phyloP scores from a whole-genome alignment of 345 rosid genomes.

The Eucalyptus cladocalyx region DNA sequence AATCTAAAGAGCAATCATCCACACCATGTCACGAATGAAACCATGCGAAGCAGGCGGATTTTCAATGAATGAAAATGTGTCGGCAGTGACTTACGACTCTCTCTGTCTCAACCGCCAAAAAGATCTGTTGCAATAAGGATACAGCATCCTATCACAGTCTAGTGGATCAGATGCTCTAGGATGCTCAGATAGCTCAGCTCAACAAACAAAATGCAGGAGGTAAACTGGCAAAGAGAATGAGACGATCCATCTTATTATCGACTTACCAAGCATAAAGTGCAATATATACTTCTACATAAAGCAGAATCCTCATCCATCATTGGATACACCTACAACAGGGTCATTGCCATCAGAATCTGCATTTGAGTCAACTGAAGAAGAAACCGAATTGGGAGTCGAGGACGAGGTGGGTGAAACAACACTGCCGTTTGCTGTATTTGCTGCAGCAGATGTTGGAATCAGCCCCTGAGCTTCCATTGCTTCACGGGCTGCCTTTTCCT shows the following conservation, averaged over 20 bases:
- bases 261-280: background rate
- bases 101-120: background rate
- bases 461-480: conserved; percentile 42
- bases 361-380: background rate
- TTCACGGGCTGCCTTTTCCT: conserved; percentile 75
- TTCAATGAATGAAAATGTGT: background rate
- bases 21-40: background rate
- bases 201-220: background rate
- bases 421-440: background rate
- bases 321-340: background rate
- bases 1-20: background rate
- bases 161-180: background rate
- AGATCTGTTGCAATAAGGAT: background rate
- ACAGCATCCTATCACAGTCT: background rate
- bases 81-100: background rate
- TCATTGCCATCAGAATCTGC: background rate
- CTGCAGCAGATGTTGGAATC: conserved; percentile 15
- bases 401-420: conserved; percentile 1
- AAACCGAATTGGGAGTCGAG: background rate
- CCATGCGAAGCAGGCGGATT: background rate
- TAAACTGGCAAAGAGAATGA: background rate
- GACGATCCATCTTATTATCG: background rate
- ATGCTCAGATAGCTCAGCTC: background rate
- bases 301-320: background rate
- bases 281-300: background rate